Conservation (phyloP, 345 rosid genomes). For the Excoecaria agallocha region DNA sequence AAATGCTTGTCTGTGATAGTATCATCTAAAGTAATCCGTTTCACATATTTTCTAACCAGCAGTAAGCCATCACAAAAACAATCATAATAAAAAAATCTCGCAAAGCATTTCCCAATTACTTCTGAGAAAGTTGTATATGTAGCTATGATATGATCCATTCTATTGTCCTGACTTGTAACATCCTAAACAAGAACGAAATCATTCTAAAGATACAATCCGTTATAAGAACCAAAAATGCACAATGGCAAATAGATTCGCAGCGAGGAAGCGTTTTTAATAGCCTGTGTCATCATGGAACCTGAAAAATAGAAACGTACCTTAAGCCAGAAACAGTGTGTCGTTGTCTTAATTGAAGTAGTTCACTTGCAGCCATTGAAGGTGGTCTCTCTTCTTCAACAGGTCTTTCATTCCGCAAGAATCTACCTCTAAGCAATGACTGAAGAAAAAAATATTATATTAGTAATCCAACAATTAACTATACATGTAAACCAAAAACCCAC, state of each 20-base stretch:
- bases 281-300: neutral
- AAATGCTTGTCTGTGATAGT: neutral
- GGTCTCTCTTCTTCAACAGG: slow-evolving; percentile 74
- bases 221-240: slow-evolving; percentile 1
- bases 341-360: slow-evolving; percentile 84
- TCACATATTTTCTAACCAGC: too few species aligned
- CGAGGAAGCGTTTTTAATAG: neutral
- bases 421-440: slow-evolving; percentile 91
- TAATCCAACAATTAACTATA: neutral
- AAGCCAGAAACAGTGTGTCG: slow-evolving; percentile 90
- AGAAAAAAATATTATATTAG: slow-evolving; percentile 31
- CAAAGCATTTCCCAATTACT: neutral
- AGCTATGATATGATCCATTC: neutral
- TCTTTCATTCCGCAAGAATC: slow-evolving; percentile 89
- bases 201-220: neutral
- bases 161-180: neutral
- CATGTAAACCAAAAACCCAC: slow-evolving; percentile 12
- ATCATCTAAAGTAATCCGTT: neutral
- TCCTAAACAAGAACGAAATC: neutral
- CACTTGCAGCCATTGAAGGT: slow-evolving; percentile 73
- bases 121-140: neutral
- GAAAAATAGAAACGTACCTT: slow-evolving; percentile 48
- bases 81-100: too few species aligned
- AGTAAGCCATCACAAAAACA: too few species aligned
- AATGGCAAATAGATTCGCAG: neutral